Evolutionary conservation across 345 rosid species (phyloP).

Genomic region (Streptanthus diversifolius): DNA sequence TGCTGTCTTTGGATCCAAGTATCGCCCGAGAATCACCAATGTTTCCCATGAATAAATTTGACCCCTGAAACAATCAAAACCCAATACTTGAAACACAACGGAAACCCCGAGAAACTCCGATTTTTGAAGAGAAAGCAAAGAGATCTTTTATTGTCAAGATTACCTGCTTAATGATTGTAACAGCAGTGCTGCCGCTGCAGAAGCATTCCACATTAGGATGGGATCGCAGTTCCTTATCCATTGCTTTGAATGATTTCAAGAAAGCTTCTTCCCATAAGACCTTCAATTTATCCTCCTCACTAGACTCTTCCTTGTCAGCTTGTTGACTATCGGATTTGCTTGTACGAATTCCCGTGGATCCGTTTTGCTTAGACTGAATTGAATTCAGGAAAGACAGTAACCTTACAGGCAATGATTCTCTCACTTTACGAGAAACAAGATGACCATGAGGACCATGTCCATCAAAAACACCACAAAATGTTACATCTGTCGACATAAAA

Average conservation of each 20-base stretch:
- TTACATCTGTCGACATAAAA: slow-evolving; percentile 83
- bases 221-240: slow-evolving; percentile 94
- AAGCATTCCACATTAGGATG: slow-evolving; percentile 97
- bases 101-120: not conserved
- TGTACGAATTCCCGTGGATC: slow-evolving; percentile 44
- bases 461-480: slow-evolving; percentile 93
- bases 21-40: slow-evolving; percentile 98
- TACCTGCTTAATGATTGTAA: slow-evolving; percentile 89
- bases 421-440: slow-evolving; percentile 94
- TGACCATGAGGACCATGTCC: slow-evolving; percentile 99
- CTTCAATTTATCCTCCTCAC: slow-evolving; percentile 54
- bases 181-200: slow-evolving; percentile 98
- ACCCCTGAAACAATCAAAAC: slow-evolving; percentile 58
- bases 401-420: slow-evolving; percentile 83
- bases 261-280: slow-evolving; percentile 87
- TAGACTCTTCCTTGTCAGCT: slow-evolving; percentile 45
- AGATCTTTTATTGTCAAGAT: slow-evolving; percentile 1
- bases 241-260: slow-evolving; percentile 80
- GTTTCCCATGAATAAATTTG: slow-evolving; percentile 87
- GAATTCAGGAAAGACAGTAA: slow-evolving; percentile 61
- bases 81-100: slow-evolving; percentile 4
- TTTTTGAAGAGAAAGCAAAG: not conserved
- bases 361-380: slow-evolving; percentile 48
- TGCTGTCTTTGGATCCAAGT: slow-evolving; percentile 80
- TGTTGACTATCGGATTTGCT: slow-evolving; percentile 51